A percentile compares a stretch with the other conserved stretches of the same genome.
phyloP scores from a whole-genome alignment of 108 stramenopile species.

The Cyclotella distinguenda region DNA sequence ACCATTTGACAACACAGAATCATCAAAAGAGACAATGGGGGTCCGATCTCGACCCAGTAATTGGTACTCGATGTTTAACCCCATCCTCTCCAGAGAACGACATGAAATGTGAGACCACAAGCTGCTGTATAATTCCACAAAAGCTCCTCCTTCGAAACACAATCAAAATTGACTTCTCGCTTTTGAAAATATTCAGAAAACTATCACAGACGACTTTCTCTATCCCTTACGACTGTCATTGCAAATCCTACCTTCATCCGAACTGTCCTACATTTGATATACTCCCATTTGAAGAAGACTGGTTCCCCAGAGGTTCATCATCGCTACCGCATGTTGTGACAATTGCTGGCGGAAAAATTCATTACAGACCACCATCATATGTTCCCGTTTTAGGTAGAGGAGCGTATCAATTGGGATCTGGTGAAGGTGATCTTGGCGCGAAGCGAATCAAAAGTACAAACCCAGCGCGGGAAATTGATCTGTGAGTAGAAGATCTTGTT shows the following conservation, averaged over 20 bases:
- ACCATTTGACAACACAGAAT: not conserved
- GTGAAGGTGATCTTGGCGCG: not conserved
- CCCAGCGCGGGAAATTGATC: not conserved
- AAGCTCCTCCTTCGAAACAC: not conserved
- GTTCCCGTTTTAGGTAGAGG: not conserved
- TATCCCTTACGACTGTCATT: conserved; percentile 21
- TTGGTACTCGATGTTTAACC: conserved; percentile 17
- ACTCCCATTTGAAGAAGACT: not conserved
- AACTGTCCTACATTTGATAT: conserved; percentile 35
- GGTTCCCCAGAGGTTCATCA: not conserved
- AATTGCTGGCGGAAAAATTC: conserved; percentile 6
- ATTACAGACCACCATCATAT: not conserved
- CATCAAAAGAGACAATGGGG: not conserved
- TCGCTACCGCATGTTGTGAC: conserved; percentile 20
- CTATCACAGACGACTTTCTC: not conserved
- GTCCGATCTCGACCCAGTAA: not conserved
- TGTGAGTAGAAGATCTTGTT: not conserved
- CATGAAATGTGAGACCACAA: not conserved
- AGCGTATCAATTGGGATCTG: conserved; percentile 3
- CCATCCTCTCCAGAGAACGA: not conserved
- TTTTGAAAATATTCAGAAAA: no score
- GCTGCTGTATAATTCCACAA: not conserved
- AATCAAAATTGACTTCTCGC: no score
- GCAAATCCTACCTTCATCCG: conserved; percentile 30
- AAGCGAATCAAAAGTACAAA: not conserved